These are phyloP conservation scores for Anethum foeniculum DNA, from an alignment of 140 eudicot species.

Conservation along the genomic window DNA sequence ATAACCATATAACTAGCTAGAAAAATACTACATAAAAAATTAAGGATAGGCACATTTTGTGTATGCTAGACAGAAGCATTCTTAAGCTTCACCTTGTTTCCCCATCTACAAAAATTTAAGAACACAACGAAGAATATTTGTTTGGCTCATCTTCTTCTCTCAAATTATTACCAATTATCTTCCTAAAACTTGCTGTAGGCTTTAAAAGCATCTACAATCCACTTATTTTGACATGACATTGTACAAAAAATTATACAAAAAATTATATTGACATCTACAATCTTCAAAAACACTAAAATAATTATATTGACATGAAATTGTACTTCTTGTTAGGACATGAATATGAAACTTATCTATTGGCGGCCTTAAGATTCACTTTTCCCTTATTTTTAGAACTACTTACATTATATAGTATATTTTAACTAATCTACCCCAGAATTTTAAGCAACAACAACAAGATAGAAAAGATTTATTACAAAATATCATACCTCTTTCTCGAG, in stretches of 20 bases:
- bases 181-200: background rate
- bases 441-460: background rate
- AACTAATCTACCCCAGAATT: background rate
- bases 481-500: conserved; percentile 59
- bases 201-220: background rate
- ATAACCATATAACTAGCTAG: background rate
- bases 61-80: background rate
- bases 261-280: too few relatives aligned
- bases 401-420: background rate
- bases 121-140: background rate
- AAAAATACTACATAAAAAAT: background rate
- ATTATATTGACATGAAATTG: background rate
- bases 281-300: background rate
- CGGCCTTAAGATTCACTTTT: too few relatives aligned
- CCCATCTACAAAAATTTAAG: background rate
- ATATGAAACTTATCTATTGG: background rate
- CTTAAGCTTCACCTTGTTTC: background rate
- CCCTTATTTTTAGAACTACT: too few relatives aligned
- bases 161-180: background rate
- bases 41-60: background rate
- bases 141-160: background rate
- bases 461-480: background rate
- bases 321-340: background rate
- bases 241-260: too few relatives aligned
- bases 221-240: background rate